phyloP scores from a whole-genome alignment of 2,329 filamentous ascomycete species.

The Colletotrichum caudatum region DNA sequence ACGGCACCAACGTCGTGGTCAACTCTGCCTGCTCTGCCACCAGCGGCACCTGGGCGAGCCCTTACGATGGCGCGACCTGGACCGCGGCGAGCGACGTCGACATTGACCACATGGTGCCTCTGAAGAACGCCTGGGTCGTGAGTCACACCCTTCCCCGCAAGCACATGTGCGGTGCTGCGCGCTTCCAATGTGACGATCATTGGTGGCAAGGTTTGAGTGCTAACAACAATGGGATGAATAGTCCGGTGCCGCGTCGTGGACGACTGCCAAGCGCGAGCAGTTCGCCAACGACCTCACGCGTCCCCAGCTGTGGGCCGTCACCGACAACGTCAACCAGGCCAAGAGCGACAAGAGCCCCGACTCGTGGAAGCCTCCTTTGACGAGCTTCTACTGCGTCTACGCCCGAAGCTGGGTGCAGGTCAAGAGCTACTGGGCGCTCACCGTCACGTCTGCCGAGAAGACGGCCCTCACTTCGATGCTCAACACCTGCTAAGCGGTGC shows the following conservation, averaged over 20 bases:
- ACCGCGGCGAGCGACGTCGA: constrained; percentile 77
- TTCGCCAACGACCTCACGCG: constrained; percentile 84
- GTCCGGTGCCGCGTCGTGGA: constrained; percentile 81
- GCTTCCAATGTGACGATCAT: background rate
- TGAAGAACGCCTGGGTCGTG: constrained; percentile 84
- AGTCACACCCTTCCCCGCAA: constrained; percentile 46
- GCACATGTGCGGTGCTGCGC: too few relatives aligned
- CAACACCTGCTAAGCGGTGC: constrained; percentile 64
- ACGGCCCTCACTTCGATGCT: constrained; percentile 74
- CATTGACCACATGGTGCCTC: constrained; percentile 86
- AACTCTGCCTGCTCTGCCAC: constrained; percentile 71
- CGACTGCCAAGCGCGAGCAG: constrained; percentile 70
- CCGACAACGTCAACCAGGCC: constrained; percentile 77
- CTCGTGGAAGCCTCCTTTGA: constrained; percentile 78
- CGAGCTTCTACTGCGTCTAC: constrained; percentile 82
- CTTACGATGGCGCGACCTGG: constrained; percentile 81
- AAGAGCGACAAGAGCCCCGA: constrained; percentile 84
- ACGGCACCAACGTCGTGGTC: constrained; percentile 73
- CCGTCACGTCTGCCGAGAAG: constrained; percentile 79
- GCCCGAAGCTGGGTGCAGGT: constrained; percentile 82
- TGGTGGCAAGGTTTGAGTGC: background rate
- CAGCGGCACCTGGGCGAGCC: constrained; percentile 76
- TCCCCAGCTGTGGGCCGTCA: constrained; percentile 84
- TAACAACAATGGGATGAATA: constrained; percentile 47
- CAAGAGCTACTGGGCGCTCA: constrained; percentile 78